These are phyloP conservation scores for Polyporus tsugae DNA, from an alignment of 1,284 basidiomycete species.

Conservation along the genomic window DNA sequence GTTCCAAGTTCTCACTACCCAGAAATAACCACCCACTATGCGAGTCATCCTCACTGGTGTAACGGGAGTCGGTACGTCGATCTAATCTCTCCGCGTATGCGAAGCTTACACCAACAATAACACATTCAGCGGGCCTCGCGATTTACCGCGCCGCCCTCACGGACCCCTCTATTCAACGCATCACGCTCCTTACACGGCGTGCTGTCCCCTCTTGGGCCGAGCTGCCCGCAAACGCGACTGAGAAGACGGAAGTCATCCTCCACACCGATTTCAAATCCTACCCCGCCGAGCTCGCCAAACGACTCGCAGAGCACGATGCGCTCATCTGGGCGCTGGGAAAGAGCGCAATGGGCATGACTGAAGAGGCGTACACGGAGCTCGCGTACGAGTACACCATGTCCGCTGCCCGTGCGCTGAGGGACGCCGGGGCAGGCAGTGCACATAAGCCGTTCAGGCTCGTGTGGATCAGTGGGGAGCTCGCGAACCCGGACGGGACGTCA, in stretches of 20 bases:
- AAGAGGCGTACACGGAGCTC: constrained; percentile 47
- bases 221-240: constrained; percentile 40
- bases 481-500: constrained; percentile 44
- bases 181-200: constrained; percentile 47
- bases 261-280: constrained; percentile 48
- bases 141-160: constrained; percentile 48
- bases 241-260: constrained; percentile 44
- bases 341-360: constrained; percentile 43
- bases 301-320: constrained; percentile 47
- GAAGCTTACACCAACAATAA: background rate
- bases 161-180: constrained; percentile 43
- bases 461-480: constrained; percentile 44
- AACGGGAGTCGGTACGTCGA: constrained; percentile 44
- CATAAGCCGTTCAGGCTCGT: constrained; percentile 46
- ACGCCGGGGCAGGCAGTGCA: constrained; percentile 38
- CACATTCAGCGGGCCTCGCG: constrained; percentile 46
- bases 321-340: constrained; percentile 52
- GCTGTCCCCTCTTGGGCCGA: constrained; percentile 44
- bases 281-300: constrained; percentile 41
- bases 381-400: constrained; percentile 47
- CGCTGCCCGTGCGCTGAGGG: constrained; percentile 43
- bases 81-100: background rate
- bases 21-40: constrained; percentile 33
- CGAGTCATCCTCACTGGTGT: constrained; percentile 46
- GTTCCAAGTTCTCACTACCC: background rate